Conservation (phyloP, 2,329 filamentous ascomycete genomes). For the Sphaerostilbella broomeana region DNA sequence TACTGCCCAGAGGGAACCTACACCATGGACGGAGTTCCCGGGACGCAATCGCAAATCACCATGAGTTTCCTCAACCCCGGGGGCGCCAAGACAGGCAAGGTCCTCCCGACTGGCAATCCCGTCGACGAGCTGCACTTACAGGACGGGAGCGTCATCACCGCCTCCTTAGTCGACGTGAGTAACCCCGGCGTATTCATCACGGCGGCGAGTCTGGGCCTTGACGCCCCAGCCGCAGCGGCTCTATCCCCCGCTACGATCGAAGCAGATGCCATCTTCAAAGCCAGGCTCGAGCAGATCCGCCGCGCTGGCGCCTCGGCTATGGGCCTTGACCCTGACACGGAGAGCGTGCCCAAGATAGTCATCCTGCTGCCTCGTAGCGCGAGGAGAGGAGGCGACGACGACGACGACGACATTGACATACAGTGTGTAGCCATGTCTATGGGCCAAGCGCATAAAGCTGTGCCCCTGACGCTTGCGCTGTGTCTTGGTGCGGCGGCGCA, state of each 20-base stretch:
- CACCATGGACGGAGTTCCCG: slow-evolving; percentile 57
- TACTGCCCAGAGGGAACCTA: slow-evolving; percentile 42
- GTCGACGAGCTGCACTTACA: slow-evolving; percentile 41
- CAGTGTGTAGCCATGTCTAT: slow-evolving; percentile 46
- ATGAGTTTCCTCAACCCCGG: slow-evolving; percentile 57
- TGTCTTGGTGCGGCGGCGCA: slow-evolving; percentile 44
- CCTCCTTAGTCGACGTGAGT: slow-evolving; percentile 55
- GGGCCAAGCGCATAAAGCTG: slow-evolving; percentile 49
- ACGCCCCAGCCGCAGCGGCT: slow-evolving; percentile 39
- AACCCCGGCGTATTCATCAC: slow-evolving; percentile 59
- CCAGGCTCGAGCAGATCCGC: slow-evolving; percentile 49
- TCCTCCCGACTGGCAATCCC: slow-evolving; percentile 43
- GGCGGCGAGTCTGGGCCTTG: slow-evolving; percentile 43
- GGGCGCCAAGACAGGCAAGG: slow-evolving; percentile 55
- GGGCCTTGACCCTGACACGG: slow-evolving; percentile 44
- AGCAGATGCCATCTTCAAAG: slow-evolving; percentile 34
- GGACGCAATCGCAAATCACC: slow-evolving; percentile 48
- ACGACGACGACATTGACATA: no score
- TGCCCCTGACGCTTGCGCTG: slow-evolving; percentile 49
- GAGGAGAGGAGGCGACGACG: slow-evolving; percentile 15
- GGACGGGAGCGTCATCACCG: slow-evolving; percentile 33
- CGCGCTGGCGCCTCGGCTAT: slow-evolving; percentile 51
- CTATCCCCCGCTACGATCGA: slow-evolving; percentile 50
- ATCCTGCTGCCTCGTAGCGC: slow-evolving; percentile 34
- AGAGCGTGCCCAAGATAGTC: slow-evolving; percentile 57